A percentile compares a stretch with the other conserved stretches of the same genome.
phyloP scores from a whole-genome alignment of 2,329 filamentous ascomycete genomes.

The Lecanicillium sp. region DNA sequence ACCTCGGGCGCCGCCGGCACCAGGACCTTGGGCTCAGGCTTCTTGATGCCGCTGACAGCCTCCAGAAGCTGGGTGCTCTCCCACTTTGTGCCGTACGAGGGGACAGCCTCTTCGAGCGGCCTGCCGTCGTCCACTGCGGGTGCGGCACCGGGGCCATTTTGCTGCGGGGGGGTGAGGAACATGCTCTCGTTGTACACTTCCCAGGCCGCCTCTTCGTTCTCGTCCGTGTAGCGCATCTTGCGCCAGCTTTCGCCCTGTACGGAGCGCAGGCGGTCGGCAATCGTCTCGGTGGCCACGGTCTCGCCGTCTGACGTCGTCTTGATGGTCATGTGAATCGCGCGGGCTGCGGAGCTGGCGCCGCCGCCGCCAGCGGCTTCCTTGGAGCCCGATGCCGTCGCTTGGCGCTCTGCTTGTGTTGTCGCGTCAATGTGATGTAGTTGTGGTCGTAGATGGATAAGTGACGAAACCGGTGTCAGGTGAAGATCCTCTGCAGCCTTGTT shows the following conservation, averaged over 20 bases:
- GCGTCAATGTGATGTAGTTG: conserved; percentile 93
- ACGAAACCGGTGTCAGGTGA: conserved; percentile 76
- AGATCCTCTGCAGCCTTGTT: conserved; percentile 57
- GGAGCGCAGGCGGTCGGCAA: conserved; percentile 63
- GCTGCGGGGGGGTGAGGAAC: conserved; percentile 26
- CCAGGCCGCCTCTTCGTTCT: conserved; percentile 71
- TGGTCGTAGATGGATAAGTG: conserved; percentile 81
- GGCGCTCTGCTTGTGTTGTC: conserved; percentile 59
- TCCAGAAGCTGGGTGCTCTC: conserved; percentile 35
- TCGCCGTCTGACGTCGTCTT: conserved; percentile 68
- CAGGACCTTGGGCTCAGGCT: conserved; percentile 18
- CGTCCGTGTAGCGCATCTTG: conserved; percentile 71
- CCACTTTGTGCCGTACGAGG: conserved; percentile 33
- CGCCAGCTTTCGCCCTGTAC: conserved; percentile 83
- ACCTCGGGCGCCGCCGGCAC: neutral
- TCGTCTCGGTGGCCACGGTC: conserved; percentile 59
- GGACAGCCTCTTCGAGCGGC: conserved; percentile 28
- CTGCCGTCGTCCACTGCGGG: conserved; percentile 9
- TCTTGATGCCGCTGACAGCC: conserved; percentile 36
- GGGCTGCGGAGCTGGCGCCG: conserved; percentile 42
- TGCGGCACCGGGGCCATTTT: conserved; percentile 4
- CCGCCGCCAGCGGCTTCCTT: conserved; percentile 25
- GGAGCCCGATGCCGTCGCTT: conserved; percentile 29
- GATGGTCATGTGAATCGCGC: conserved; percentile 79
- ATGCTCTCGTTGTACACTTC: conserved; percentile 67